Evolutionary conservation across 805 yeast genomes (phyloP).

Genomic region (Candida stauntonica): DNA sequence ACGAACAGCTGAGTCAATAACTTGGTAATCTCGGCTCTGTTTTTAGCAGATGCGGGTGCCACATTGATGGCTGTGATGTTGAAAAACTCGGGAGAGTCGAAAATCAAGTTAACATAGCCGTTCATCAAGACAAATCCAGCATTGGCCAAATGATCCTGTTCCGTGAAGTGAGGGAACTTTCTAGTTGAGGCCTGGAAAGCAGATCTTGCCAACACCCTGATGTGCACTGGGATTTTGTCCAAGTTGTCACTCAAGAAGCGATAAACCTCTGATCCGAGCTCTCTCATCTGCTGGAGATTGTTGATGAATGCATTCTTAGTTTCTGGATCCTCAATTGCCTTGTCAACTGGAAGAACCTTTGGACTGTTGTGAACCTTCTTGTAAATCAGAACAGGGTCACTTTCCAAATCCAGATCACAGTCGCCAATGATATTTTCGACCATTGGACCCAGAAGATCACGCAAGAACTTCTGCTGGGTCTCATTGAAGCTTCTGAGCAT

Average conservation of each 20-base stretch:
- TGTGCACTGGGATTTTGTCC: constrained; percentile 48
- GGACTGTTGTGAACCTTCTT: constrained; percentile 35
- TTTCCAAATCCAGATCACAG: constrained; percentile 57
- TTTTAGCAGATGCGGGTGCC: constrained; percentile 32
- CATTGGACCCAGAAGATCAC: constrained; percentile 34
- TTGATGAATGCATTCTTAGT: constrained; percentile 66
- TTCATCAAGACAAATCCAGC: constrained; percentile 63
- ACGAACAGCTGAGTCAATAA: constrained; percentile 62
- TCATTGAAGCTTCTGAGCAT: constrained; percentile 37
- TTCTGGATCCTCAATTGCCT: constrained; percentile 75
- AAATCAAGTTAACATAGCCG: constrained; percentile 44
- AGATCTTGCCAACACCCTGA: constrained; percentile 50
- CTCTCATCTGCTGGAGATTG: constrained; percentile 74
- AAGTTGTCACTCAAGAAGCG: constrained; percentile 43
- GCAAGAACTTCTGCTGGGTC: constrained; percentile 32
- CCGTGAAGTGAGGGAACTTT: constrained; percentile 54
- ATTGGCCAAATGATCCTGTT: constrained; percentile 56
- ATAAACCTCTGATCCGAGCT: constrained; percentile 57
- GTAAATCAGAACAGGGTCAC: constrained; percentile 68
- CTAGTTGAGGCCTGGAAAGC: constrained; percentile 37
- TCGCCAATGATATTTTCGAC: constrained; percentile 33
- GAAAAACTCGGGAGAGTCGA: constrained; percentile 51
- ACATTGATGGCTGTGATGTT: constrained; percentile 38
- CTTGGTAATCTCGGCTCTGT: constrained; percentile 52
- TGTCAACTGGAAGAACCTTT: constrained; percentile 45